Conservation (phyloP, 1,284 basidiomycete genomes). For the Laetiporus sulphureus region DNA sequence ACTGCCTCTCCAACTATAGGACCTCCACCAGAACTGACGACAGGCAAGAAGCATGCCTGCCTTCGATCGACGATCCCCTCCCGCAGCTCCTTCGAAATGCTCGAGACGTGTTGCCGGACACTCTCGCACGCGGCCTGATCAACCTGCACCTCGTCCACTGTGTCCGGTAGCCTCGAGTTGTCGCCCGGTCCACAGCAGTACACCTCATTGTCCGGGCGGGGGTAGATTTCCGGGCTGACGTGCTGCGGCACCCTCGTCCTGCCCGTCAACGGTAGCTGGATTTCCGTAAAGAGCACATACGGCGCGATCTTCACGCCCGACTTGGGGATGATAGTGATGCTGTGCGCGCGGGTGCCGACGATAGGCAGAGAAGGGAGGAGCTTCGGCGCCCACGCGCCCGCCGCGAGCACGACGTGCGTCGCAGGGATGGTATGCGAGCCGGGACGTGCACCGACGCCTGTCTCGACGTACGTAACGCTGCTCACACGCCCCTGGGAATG, state of each 20-base stretch:
- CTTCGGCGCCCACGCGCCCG: slow-evolving; percentile 82
- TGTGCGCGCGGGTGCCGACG: slow-evolving; percentile 56
- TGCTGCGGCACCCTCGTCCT: slow-evolving; percentile 7
- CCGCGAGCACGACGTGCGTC: slow-evolving; percentile 67
- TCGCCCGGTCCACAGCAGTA: slow-evolving; percentile 69
- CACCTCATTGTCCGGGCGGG: slow-evolving; percentile 60
- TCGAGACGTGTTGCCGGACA: slow-evolving; percentile 45
- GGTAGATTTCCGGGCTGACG: slow-evolving; percentile 61
- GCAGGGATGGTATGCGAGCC: slow-evolving; percentile 37
- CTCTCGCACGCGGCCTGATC: slow-evolving; percentile 47
- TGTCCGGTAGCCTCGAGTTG: slow-evolving; percentile 46
- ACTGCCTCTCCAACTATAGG: slow-evolving; percentile 56
- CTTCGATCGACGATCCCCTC: slow-evolving; percentile 41
- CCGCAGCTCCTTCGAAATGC: slow-evolving; percentile 50
- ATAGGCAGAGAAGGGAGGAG: slow-evolving; percentile 49
- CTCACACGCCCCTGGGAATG: slow-evolving; percentile 33
- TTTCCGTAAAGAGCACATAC: slow-evolving; percentile 64
- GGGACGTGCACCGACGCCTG: slow-evolving; percentile 19
- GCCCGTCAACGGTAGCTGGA: slow-evolving; percentile 27
- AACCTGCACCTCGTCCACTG: slow-evolving; percentile 55
- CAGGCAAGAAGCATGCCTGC: slow-evolving; percentile 69
- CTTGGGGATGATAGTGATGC: slow-evolving; percentile 48
- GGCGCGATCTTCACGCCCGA: slow-evolving; percentile 42
- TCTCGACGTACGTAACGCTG: slow-evolving; percentile 44
- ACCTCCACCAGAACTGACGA: slow-evolving; percentile 40